These are phyloP conservation scores for Niveomyces coronatus DNA, from an alignment of 2,329 filamentous ascomycete genomes.

Conservation along the genomic window DNA sequence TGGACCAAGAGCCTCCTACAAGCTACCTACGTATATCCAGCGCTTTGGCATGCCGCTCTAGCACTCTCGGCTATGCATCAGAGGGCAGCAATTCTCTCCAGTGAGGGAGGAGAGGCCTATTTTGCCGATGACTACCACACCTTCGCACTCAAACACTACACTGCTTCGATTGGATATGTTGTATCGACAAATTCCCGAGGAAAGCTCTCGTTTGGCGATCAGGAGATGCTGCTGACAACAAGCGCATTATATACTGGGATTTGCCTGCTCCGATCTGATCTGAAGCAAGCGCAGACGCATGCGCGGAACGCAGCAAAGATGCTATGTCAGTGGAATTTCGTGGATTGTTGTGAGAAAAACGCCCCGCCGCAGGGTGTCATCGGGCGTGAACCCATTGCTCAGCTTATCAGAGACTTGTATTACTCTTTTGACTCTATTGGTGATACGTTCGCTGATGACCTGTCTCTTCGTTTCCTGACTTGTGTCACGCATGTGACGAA, in stretches of 20 bases:
- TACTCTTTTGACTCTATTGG: slow-evolving; percentile 6
- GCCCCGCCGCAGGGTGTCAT: slow-evolving; percentile 2
- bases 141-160: slow-evolving; percentile 12
- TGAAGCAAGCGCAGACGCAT: slow-evolving; percentile 10
- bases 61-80: slow-evolving; percentile 6
- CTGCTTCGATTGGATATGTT: slow-evolving; percentile 10
- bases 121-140: slow-evolving; percentile 3
- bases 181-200: slow-evolving; percentile 4
- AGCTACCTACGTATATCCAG: slow-evolving; percentile 7
- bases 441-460: not conserved
- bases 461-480: not conserved
- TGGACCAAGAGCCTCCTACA: slow-evolving; percentile 4
- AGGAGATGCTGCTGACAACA: slow-evolving; percentile 12
- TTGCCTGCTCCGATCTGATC: slow-evolving; percentile 11
- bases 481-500: not conserved
- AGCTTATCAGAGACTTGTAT: slow-evolving; percentile 11
- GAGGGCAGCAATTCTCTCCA: not conserved
- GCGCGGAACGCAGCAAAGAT: slow-evolving; percentile 8
- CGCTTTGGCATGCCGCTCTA: slow-evolving; percentile 6
- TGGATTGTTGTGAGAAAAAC: slow-evolving; percentile 4
- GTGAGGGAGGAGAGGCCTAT: not conserved
- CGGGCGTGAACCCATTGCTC: not conserved
- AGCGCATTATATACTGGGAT: slow-evolving; percentile 11
- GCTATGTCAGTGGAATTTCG: slow-evolving; percentile 11
- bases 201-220: slow-evolving; percentile 1